Base-by-base conservation (phyloP, 768 basidiomycete genomes). In the Agaricus blazei region DNA sequence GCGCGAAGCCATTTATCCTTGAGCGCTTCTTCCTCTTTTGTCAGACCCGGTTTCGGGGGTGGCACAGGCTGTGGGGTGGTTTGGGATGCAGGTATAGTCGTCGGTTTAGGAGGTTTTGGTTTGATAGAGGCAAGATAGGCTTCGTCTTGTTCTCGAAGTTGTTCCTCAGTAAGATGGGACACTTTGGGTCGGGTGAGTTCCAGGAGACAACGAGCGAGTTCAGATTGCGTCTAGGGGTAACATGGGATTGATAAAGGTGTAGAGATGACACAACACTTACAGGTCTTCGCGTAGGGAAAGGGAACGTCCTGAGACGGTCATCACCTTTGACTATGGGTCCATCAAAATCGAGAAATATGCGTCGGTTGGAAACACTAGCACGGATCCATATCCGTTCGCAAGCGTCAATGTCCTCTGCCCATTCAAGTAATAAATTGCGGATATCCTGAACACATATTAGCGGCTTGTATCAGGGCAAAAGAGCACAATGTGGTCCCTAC, bases 251-350 rank as follows among this genome's bases (percentile, higher is more conserved):
- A 8, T 28, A 19, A 40, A 42, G 37, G 3, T 28, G 12, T 28
- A 12, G 45, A 1, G 15, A 27, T 37, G 34, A 29, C 53, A 37
- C 19, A 19, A 75, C n/a, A 41, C 89, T 56, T 69, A 94, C 93
- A 12, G 97, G 96, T 61, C 97, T 80, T 40, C 95, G 85, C 1
- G 97, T 99, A 3, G 94, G 95, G 70, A 99, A 99, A 0, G 95
- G 94, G 69, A 96, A 98, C 0, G 87, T 90, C 43, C 94, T 81
- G 29, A 98, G 70, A 37, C 95, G 80, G 31, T 81, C 81, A 59
- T 98, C 96, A 65, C 84, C 80, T 73, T 92, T 94, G 28, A 72
- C 65, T 49, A 98, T 81, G 1, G 89, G 85, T 3, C 79, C 88
- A 12, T 94, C 92, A 62, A 93, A 95, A 51, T 93, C 94, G 55